Percentiles rank a stretch among this genome's conserved stretches.
Evolutionary conservation across 108 stramenopile genomes (phyloP).

Genomic region (Cyclotella baltica): DNA sequence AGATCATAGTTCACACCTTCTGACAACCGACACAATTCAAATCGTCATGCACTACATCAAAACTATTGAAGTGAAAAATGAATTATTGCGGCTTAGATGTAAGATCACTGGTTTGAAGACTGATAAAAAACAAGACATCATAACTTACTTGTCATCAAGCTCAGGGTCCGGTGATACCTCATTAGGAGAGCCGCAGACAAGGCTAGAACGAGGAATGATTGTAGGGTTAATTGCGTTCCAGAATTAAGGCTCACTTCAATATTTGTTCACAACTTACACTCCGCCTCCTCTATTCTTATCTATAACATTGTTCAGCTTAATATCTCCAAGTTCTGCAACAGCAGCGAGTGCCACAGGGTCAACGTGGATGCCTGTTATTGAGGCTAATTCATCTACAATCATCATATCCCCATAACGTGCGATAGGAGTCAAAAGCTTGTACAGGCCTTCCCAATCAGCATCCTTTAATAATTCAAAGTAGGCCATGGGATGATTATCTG

Average conservation of each 20-base stretch:
- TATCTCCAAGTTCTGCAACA: conserved; percentile 25
- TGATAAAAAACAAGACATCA: background rate
- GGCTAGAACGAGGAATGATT: background rate
- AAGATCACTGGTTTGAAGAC: background rate
- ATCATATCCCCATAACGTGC: conserved; percentile 48
- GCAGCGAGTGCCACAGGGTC: conserved; percentile 25
- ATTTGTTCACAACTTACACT: conserved; percentile 1
- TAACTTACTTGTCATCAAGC: conserved; percentile 40
- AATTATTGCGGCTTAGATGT: background rate
- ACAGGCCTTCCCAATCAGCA: background rate
- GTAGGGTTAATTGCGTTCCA: background rate
- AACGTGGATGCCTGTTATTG: conserved; percentile 14
- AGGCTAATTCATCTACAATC: conserved; percentile 42
- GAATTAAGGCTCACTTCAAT: background rate
- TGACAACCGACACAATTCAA: conserved; percentile 47
- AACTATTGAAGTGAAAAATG: too few species aligned
- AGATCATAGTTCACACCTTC: too few species aligned
- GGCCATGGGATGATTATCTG: conserved; percentile 36
- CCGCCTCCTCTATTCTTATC: conserved; percentile 32
- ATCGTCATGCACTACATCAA: conserved; percentile 40
- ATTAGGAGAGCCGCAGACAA: conserved; percentile 64
- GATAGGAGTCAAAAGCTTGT: conserved; percentile 19
- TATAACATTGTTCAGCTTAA: conserved; percentile 28
- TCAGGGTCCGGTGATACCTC: conserved; percentile 58
- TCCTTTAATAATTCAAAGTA: conserved; percentile 44